Base-by-base conservation (phyloP, 805 yeast species). In the Metschnikowia vanudenii region DNA sequence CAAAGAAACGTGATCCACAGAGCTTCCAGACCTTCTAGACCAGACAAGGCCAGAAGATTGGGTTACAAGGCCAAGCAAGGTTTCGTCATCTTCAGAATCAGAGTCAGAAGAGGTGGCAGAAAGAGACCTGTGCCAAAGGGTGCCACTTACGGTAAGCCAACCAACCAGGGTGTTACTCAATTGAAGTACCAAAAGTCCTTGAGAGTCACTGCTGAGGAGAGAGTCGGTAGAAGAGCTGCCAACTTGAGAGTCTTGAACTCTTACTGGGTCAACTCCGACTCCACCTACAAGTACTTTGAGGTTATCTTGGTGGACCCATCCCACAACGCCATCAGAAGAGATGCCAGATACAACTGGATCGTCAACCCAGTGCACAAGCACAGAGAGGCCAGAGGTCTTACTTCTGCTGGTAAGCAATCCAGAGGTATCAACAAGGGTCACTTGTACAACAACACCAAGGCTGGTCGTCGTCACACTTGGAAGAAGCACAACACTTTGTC, bases 31-130 rank as follows among this genome's bases (percentile, higher is more conserved):
- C 99, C 99, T 69, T 86, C 97, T 64, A 91, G 98, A 80, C 99
- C 99, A 78, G 99, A 94, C 80, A 94, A 94, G 94, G 99, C 99
- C 70, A 92, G 99, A 85, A 89, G 96, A 79, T 86, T 94, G 71
- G 99, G 99, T 66, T 94, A 94, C 97, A 94, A 94, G 87, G 98
- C 99, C 79, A 94, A 94, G 86, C 99, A 94, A 84, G 99, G 99
- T 67, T 94, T 88, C 75, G 97, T 88, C 63, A 82, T 94, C 84
- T 94, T 80, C 97, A 86, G 99, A 79, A 80, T 92, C 78, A 89
- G 99, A 80, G 98, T 94, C 69, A 89, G 98, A 82, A 88, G 99
- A 81, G 99, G 99, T 84, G 92, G 92, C 84, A 91, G 99, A 88
- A 94, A 94, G 97, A 89, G 96, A 82, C 97, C 97, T 68, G 97